These are phyloP conservation scores for Eucalyptus globulus DNA, from an alignment of 345 rosid species.

Conservation along the genomic window DNA sequence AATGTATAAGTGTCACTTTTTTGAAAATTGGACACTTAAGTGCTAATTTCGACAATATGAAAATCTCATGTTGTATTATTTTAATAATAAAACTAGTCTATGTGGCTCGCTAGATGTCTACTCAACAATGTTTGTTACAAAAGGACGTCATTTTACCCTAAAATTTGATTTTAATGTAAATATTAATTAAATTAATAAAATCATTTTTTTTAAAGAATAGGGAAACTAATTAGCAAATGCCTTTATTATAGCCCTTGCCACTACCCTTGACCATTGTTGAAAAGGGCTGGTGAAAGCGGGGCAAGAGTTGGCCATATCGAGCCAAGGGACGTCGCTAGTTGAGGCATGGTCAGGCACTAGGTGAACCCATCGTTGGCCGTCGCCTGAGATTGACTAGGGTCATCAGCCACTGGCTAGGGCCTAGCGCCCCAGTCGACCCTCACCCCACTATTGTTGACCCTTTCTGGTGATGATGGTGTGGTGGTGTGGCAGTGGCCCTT, in stretches of 20 bases:
- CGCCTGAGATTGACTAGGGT: rapidly evolving
- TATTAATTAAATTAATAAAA: too few species aligned
- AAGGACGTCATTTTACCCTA: rapidly evolving
- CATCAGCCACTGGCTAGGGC: rapidly evolving
- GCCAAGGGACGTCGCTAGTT: rapidly evolving
- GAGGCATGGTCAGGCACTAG: rapidly evolving
- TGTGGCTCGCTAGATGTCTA: neutral
- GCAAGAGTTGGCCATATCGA: rapidly evolving
- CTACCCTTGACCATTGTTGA: rapidly evolving
- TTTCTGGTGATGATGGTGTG: too few species aligned
- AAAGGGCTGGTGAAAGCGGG: too few species aligned
- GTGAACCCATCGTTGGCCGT: rapidly evolving
- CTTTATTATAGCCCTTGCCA: neutral
- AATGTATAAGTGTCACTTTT: too few species aligned
- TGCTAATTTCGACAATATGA: rapidly evolving
- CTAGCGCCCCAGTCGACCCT: rapidly evolving
- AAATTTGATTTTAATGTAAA: too few species aligned
- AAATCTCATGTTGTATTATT: too few species aligned
- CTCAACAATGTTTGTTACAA: too few species aligned
- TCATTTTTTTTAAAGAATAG: rapidly evolving
- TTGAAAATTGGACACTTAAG: too few species aligned
- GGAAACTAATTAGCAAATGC: neutral
- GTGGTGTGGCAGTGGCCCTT: too few species aligned
- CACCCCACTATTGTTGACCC: too few species aligned
- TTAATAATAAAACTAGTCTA: neutral